These are phyloP conservation scores for Coemansia sp. DNA, from an alignment of 192 early-diverging fungal species.

Conservation along the genomic window DNA sequence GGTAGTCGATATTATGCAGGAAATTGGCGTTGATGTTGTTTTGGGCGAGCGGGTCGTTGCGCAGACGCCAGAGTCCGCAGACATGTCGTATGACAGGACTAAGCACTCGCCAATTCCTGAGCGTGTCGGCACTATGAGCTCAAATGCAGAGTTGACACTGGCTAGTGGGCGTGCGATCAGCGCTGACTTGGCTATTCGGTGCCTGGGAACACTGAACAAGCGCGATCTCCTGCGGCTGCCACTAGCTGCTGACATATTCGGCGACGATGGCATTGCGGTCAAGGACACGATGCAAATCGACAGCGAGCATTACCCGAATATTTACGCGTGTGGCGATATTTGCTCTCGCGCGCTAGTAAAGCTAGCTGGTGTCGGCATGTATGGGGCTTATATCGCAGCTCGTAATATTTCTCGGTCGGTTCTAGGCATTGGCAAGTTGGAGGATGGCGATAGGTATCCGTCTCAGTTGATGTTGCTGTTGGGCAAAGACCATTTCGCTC, in stretches of 20 bases:
- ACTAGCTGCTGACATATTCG: conserved; percentile 6
- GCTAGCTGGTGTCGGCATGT: conserved; percentile 49
- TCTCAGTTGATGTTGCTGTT: conserved; percentile 43
- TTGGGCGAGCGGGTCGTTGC: conserved; percentile 32
- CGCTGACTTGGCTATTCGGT: conserved; percentile 33
- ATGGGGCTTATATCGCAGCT: conserved; percentile 40
- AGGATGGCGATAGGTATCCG: conserved; percentile 18
- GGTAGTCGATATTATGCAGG: conserved; percentile 26
- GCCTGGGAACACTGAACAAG: conserved; percentile 24
- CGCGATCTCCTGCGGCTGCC: conserved; percentile 13
- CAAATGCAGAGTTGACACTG: conserved; percentile 20
- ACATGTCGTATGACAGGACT: conserved; percentile 14
- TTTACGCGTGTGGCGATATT: conserved; percentile 80
- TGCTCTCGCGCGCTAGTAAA: conserved; percentile 44
- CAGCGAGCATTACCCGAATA: conserved; percentile 59
- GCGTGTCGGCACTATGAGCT: background rate
- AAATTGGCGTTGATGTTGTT: conserved; percentile 38
- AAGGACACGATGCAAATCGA: conserved; percentile 74
- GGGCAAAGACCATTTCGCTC: conserved; percentile 34
- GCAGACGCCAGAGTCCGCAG: conserved; percentile 26
- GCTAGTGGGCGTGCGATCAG: conserved; percentile 9
- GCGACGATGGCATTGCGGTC: conserved; percentile 41
- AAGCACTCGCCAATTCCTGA: conserved; percentile 5
- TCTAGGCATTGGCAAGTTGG: conserved; percentile 3
- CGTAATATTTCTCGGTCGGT: conserved; percentile 44